Percentiles rank a stretch among this genome's conserved stretches.
These are phyloP conservation scores for Eremothecium cymbalariae DNA, from an alignment of 1,139 yeast species.

Conservation along the genomic window DNA sequence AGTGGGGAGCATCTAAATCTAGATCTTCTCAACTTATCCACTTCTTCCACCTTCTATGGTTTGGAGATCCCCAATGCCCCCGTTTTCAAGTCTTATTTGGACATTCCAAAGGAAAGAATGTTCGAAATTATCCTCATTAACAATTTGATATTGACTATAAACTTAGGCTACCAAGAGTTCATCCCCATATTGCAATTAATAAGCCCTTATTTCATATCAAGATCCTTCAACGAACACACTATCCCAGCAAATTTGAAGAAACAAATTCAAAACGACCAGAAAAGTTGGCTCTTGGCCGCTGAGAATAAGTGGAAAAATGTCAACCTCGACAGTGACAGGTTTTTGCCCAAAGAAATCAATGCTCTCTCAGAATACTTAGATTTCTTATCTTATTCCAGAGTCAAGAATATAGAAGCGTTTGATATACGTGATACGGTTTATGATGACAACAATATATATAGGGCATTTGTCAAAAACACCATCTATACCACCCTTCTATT, in stretches of 20 bases:
- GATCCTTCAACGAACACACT: conserved; percentile 31
- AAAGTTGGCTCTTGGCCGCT: conserved; percentile 27
- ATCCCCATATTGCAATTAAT: conserved; percentile 25
- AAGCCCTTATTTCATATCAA: conserved; percentile 30
- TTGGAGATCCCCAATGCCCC: conserved; percentile 17
- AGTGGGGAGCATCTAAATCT: conserved; percentile 25
- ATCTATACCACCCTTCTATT: conserved; percentile 24
- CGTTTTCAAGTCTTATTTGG: conserved; percentile 19
- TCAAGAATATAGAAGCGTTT: conserved; percentile 20
- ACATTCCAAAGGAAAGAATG: conserved; percentile 22
- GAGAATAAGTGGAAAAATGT: conserved; percentile 24
- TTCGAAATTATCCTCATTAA: conserved; percentile 27
- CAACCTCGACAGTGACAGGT: conserved; percentile 6
- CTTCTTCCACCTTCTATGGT: conserved; percentile 6
- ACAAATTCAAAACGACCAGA: conserved; percentile 21
- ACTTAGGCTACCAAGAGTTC: conserved; percentile 26
- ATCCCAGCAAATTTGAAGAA: conserved; percentile 26
- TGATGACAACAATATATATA: conserved; percentile 25
- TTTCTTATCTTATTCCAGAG: conserved; percentile 20
- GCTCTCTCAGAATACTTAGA: conserved; percentile 21
- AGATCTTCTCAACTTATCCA: conserved; percentile 15
- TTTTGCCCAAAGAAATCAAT: conserved; percentile 18
- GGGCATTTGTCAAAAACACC: conserved; percentile 25
- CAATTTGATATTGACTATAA: conserved; percentile 22
- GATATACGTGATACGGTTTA: conserved; percentile 21